Percentiles rank a stretch among this genome's conserved stretches.
These are phyloP conservation scores for Barnettozyma populi DNA, from an alignment of 805 yeast genomes.

Conservation along the genomic window DNA sequence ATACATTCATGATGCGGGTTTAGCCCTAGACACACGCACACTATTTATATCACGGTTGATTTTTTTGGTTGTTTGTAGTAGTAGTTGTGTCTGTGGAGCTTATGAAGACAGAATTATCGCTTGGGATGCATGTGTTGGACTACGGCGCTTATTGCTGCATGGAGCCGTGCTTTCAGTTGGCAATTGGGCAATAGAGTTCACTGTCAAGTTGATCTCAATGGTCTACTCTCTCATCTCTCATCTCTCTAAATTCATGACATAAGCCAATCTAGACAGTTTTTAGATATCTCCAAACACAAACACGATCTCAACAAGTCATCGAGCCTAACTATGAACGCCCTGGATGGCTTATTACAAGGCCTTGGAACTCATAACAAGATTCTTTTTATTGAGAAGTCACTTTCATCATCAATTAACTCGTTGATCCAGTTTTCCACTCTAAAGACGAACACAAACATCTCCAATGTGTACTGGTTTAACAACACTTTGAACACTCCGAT, in stretches of 20 bases:
- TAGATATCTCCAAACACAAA: no score
- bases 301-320: not conserved
- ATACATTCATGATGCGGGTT: constrained; percentile 1
- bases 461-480: constrained; percentile 42
- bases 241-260: not conserved
- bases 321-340: not conserved
- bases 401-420: constrained; percentile 46
- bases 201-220: no score
- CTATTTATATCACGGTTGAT: constrained; percentile 6
- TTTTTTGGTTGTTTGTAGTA: constrained; percentile 1
- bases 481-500: constrained; percentile 14
- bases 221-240: no score
- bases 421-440: constrained; percentile 51
- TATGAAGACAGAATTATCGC: no score
- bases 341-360: constrained; percentile 8
- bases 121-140: no score
- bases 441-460: constrained; percentile 45
- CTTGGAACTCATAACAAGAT: constrained; percentile 30
- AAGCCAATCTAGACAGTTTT: not conserved
- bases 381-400: constrained; percentile 33
- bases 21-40: not conserved
- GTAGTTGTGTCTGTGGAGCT: not conserved
- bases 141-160: no score
- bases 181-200: no score
- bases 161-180: no score